Percentiles rank a stretch among this genome's conserved stretches.
Conservation (phyloP, 805 yeast genomes). For the Lipomyces oligophaga region DNA sequence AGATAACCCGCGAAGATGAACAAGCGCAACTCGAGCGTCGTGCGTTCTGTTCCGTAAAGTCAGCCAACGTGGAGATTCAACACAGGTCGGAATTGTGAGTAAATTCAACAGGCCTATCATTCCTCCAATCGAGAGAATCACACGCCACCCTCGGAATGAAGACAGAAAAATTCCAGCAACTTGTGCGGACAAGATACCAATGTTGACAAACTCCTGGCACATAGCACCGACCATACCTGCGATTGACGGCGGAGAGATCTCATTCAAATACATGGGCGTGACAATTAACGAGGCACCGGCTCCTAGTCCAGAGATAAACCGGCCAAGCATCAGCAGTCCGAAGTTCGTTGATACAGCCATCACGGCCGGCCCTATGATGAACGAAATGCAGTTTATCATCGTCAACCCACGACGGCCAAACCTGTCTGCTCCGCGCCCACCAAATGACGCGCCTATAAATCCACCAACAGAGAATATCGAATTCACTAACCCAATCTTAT, state of each 20-base stretch:
- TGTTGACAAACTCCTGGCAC: conserved; percentile 81
- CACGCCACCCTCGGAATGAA: conserved; percentile 66
- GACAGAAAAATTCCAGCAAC: conserved; percentile 66
- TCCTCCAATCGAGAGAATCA: conserved; percentile 59
- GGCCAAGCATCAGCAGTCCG: conserved; percentile 52
- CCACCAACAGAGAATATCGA: conserved; percentile 85
- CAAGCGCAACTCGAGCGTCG: conserved; percentile 43
- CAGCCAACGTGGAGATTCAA: conserved; percentile 87
- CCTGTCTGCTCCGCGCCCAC: conserved; percentile 61
- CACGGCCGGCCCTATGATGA: conserved; percentile 58
- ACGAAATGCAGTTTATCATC: conserved; percentile 49
- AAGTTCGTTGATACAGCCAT: conserved; percentile 51
- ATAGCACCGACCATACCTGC: conserved; percentile 82
- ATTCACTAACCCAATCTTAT: conserved; percentile 67
- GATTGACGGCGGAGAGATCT: conserved; percentile 63
- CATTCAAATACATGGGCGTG: conserved; percentile 77
- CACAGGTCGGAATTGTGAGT: conserved; percentile 42
- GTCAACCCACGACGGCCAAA: conserved; percentile 60
- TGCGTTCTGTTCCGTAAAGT: conserved; percentile 45
- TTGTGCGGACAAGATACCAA: conserved; percentile 83
- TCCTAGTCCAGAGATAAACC: conserved; percentile 76
- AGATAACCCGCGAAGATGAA: conserved; percentile 38
- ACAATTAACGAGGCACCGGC: conserved; percentile 87
- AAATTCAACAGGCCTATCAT: conserved; percentile 51
- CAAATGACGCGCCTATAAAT: conserved; percentile 63